Evolutionary conservation across 306 rosid species (phyloP).

Genomic region (Lithocarpus polystachyus): DNA sequence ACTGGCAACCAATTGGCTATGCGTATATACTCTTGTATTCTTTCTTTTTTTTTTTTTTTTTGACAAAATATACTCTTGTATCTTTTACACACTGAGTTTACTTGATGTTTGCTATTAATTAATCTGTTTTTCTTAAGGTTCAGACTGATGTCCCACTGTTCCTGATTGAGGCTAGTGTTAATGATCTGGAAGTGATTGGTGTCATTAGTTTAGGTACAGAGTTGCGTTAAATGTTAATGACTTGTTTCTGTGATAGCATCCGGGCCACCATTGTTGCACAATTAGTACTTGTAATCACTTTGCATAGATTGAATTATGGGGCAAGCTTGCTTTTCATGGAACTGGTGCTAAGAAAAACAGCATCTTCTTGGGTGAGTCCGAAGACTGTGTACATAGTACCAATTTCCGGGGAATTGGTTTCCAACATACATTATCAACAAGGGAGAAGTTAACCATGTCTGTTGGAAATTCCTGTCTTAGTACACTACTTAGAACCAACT

Average conservation of each 20-base stretch:
- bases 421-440: neutral
- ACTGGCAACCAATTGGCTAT: neutral
- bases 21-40: neutral
- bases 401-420: neutral
- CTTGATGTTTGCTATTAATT: neutral
- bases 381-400: neutral
- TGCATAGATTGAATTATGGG: neutral
- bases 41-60: neutral
- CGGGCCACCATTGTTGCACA: neutral
- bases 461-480: neutral
- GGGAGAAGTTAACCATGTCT: neutral
- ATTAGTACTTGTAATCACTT: neutral
- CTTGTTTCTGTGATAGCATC: neutral
- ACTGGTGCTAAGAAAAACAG: neutral
- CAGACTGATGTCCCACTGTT: neutral
- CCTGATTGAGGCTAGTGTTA: neutral
- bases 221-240: neutral
- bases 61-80: neutral
- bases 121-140: neutral
- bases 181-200: neutral
- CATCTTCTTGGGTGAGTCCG: neutral
- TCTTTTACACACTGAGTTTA: neutral
- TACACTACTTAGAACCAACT: neutral
- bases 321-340: neutral
- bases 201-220: neutral